phyloP scores from a whole-genome alignment of 1,284 basidiomycete species.

The Cryptococcus sp. region DNA sequence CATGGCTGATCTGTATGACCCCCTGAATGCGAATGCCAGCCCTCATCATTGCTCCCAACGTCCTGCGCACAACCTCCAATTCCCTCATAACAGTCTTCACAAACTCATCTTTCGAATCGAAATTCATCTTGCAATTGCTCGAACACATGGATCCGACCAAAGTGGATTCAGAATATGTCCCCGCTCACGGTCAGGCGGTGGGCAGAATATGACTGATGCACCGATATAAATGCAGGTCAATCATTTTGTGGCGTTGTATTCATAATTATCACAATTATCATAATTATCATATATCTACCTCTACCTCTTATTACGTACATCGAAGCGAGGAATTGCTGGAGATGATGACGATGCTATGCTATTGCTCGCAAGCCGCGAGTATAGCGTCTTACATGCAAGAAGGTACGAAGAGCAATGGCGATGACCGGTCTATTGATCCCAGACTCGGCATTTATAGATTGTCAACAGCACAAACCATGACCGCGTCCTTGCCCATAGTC shows the following conservation, averaged over 20 bases:
- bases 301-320: too few species aligned
- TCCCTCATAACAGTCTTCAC: constrained; percentile 82
- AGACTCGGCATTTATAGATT: too few species aligned
- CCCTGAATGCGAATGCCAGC: constrained; percentile 64
- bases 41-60: constrained; percentile 84
- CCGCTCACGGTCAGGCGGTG: constrained; percentile 24
- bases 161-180: constrained; percentile 67
- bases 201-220: neutral
- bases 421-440: too few species aligned
- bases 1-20: constrained; percentile 45
- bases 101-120: constrained; percentile 84
- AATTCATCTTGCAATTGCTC: constrained; percentile 79
- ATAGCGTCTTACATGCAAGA: too few species aligned
- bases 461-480: constrained; percentile 41
- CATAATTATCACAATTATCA: too few species aligned
- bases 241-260: too few species aligned
- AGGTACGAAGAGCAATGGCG: too few species aligned
- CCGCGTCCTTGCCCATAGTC: constrained; percentile 50
- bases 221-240: too few species aligned
- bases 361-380: too few species aligned
- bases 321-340: too few species aligned
- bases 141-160: constrained; percentile 72
- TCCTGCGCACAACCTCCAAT: constrained; percentile 77
- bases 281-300: too few species aligned
- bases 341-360: too few species aligned